Base-by-base conservation (phyloP, 1,284 basidiomycete species). In the Ceratobasidium theobromae region DNA sequence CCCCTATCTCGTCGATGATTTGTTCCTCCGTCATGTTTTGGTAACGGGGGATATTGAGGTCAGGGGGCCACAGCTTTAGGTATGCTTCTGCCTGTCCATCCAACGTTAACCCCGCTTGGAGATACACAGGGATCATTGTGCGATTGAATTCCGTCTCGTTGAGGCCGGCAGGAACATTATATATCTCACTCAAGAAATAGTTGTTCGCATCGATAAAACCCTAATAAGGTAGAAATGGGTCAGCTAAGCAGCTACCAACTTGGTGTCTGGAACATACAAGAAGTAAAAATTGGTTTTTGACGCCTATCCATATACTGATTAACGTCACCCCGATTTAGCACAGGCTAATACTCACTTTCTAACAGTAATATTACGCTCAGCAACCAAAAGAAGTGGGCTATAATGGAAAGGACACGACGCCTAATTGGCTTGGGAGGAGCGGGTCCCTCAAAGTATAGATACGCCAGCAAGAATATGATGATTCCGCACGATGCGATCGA, bases 241-340 rank as follows among this genome's bases (percentile, higher is more conserved):
- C n/a, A n/a, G n/a, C n/a, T n/a, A n/a, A n/a, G n/a, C n/a, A n/a
- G n/a, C n/a, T n/a, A n/a, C n/a, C n/a, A n/a, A n/a, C n/a, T n/a
- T n/a, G n/a, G n/a, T n/a, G 18, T 6, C 6, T 14, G 33, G 30
- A 14, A 41, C 35, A n/a, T 32, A 64, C 60, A n/a, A 18, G 8
- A 6, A 65, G 51, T 3, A 65, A n/a, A 9, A 65, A 40, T 40
- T 65, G 60, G 49, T 53, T 65, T 21, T 65, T 65, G 16, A 65
- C 60, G 0, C 60, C 60, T 62, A 38, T 6, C 8, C 8, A 8
- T 8, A n/a, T 8, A 16, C 8, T 38, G 23, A 2, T 4, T 23
- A 32, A 14, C 30, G n/a, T 14, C 18, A 35, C 4, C 30, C 33
- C 16, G 38, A 14, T n/a, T 18, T 25, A 1, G 12, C 4, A 1